Base-by-base conservation (phyloP, 495 filamentous ascomycete species). In the Symbiotaphrina buchneri region DNA sequence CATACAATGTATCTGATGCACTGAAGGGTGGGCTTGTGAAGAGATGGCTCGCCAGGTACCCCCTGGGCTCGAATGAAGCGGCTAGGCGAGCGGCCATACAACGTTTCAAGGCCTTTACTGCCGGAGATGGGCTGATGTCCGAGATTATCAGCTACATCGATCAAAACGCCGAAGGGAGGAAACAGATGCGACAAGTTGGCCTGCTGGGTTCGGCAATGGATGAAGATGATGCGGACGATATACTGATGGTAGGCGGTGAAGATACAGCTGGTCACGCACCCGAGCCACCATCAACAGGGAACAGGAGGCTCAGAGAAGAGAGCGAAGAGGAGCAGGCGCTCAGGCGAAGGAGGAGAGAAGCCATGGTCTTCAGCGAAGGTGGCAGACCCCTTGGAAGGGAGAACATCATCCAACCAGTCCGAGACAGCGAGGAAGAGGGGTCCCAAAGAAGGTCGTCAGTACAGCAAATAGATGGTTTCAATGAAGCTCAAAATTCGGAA, bases 11-110 rank as follows among this genome's bases (percentile, higher is more conserved):
- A 28, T 53, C 46, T 28, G 55, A 48, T 13, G 37, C 47, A 17
- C 36, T 68, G 28, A 51, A 56, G 31, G 52, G 58, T 24, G 46
- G 49, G 16, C 63, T 69, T 34, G 51, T 69, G 11, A 55, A 62
- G 30, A 60, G 54, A 30, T 69, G 64, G 64, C 47, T 69, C 4
- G 56, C 49, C 16, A 61, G 54, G 39, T 62, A 69, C 30, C 58
- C 56, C 10, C 66, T 64, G 59, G 64, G 64, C 4, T 37, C 42
- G 14, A 52, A 40, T 1, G 46, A 53, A 5, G 47, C 52, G 22
- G 53, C 56, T 33, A 48, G 54, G 17, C 47, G 31, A 6, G 27
- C 21, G 5, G 34, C 28, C 6, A 15, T 36, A 16, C 21, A 34
- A 16, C 10, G 14, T 10, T 19, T 36, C 11, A 30, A 32, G 18